Base-by-base conservation (phyloP, 208 protist species). In the Leishmania aethiopica region DNA sequence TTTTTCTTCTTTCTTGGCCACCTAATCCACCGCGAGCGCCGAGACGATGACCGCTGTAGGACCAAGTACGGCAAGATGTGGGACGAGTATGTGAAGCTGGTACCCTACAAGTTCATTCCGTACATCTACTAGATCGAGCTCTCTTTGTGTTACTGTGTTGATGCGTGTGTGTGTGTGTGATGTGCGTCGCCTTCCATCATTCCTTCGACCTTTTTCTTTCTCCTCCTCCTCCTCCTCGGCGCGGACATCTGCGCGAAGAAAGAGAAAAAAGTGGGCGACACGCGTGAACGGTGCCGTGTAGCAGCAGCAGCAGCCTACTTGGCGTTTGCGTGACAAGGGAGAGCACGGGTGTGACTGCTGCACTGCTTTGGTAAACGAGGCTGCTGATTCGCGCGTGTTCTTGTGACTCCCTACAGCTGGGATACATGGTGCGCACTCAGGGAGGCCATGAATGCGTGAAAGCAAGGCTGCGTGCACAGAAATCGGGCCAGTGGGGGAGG, bases 51-150 rank as follows among this genome's bases (percentile, higher is more conserved):
- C 35, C 88, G 92, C 75, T 98, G 96, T 87, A 81, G 77, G 22
- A 83, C 77, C 62, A 99, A 99, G 92, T 99, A 99, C 84, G 95
- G 96, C 45, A 94, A 97, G 84, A 85, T 99, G 83, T 99, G 98
- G 98, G 96, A 98, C 71, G 88, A 96, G 73, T 99, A 99, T 87
- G 91, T 97, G 79, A 82, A 87, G 66, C 25, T 94, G 11, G 98
- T 99, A 17, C 97, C 96, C 35, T 99, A 97, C 85, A 94, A 94
- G 81, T 98, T 99, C 81, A 99, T 99, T 84, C 98, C 98, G 15
- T 95, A 93, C 84, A 89, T 99, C 55, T 99, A 96, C 86, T 99
- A 97, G 77, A 42, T 81, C 10, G 22, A 15, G 3, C 22, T 72
- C 25, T 53, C 66, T 47, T 49, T 72, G 1, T 55, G 13, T 32